Conservation (phyloP, 2,329 filamentous ascomycete genomes). For the Fusarium succisae region DNA sequence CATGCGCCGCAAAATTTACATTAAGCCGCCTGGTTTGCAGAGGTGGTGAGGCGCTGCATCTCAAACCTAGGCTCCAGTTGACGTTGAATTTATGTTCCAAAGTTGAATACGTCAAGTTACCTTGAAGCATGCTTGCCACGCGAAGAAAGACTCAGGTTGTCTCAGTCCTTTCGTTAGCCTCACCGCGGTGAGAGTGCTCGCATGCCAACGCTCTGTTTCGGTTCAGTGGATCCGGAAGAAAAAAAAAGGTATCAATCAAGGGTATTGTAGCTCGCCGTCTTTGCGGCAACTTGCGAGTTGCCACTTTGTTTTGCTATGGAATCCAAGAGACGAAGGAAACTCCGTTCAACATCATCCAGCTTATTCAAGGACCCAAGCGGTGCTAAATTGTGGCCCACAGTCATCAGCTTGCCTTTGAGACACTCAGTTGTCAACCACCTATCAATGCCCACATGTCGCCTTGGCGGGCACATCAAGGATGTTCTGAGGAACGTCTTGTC, state of each 20-base stretch:
- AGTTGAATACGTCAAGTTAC: neutral
- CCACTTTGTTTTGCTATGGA: slow-evolving; percentile 1
- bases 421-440: neutral
- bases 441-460: neutral
- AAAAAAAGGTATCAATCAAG: neutral
- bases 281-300: slow-evolving; percentile 12
- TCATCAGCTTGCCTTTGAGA: slow-evolving; percentile 3
- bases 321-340: slow-evolving; percentile 25
- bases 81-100: neutral
- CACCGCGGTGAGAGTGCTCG: slow-evolving; percentile 2
- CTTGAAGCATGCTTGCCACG: neutral
- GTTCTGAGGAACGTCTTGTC: neutral
- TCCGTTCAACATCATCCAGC: slow-evolving; percentile 22
- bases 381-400: neutral
- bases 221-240: neutral
- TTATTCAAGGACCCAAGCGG: neutral
- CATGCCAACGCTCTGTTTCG: slow-evolving; percentile 10
- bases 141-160: neutral
- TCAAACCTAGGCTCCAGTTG: neutral
- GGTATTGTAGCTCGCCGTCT: neutral
- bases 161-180: slow-evolving; percentile 11
- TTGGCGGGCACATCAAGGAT: neutral
- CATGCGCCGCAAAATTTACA: slow-evolving; percentile 15
- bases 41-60: slow-evolving; percentile 4
- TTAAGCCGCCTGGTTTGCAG: neutral